phyloP scores from a whole-genome alignment of 176 grass and related monocot species.

The Oryza coarctata region DNA sequence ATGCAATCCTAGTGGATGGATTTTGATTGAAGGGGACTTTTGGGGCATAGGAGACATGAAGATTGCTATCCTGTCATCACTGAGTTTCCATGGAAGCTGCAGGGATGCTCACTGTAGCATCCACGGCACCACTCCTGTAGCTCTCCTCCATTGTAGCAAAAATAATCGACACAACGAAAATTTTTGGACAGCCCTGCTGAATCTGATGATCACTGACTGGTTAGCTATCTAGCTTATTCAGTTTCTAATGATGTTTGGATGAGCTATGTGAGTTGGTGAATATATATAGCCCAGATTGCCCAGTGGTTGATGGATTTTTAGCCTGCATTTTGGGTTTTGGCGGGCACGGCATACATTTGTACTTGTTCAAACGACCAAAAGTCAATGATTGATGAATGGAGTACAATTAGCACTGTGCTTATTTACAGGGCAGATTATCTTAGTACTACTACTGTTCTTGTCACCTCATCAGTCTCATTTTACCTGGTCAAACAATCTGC shows the following conservation, averaged over 20 bases:
- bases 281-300: not conserved
- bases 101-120: conserved; percentile 24
- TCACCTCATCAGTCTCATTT: not conserved
- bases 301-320: not conserved
- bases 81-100: not conserved
- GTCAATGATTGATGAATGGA: not conserved
- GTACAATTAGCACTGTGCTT: not conserved
- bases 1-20: not conserved
- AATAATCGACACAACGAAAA: not conserved
- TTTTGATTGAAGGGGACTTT: not conserved
- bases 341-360: conserved; percentile 33
- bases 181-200: not conserved
- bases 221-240: not conserved
- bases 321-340: conserved; percentile 8
- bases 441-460: not conserved
- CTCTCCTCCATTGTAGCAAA: not conserved
- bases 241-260: not conserved
- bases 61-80: conserved; percentile 4
- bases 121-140: conserved; percentile 9
- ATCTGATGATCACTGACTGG: not conserved
- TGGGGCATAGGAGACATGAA: not conserved
- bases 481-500: conserved; percentile 28
- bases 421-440: not conserved
- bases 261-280: not conserved
- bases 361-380: not conserved